Conservation (phyloP, 148 eudicot genomes). For the Vaccinium vitisidaea region DNA sequence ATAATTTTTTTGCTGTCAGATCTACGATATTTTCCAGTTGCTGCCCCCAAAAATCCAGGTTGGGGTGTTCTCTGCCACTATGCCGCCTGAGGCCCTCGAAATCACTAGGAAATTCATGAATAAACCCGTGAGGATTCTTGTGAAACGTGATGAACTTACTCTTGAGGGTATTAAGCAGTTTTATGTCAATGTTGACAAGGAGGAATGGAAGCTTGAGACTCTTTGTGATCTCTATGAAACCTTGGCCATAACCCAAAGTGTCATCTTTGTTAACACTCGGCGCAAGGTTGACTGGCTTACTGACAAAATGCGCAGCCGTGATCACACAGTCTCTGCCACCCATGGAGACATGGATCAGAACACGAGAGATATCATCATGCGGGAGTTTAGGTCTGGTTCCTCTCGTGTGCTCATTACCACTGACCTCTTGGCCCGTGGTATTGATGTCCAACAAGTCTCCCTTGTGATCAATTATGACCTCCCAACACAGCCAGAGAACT, state of each 20-base stretch:
- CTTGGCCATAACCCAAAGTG: slow-evolving; percentile 72
- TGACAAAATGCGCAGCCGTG: slow-evolving; percentile 78
- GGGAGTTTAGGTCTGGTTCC: slow-evolving; percentile 74
- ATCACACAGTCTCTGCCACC: slow-evolving; percentile 77
- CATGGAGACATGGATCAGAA: slow-evolving; percentile 91
- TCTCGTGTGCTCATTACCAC: slow-evolving; percentile 78
- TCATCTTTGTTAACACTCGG: slow-evolving; percentile 72
- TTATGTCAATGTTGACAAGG: slow-evolving; percentile 74
- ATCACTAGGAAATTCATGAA: slow-evolving; percentile 80
- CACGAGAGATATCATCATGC: slow-evolving; percentile 69
- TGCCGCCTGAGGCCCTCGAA: slow-evolving; percentile 84
- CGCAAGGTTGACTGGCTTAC: slow-evolving; percentile 83
- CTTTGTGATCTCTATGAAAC: slow-evolving; percentile 76
- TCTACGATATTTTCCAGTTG: slow-evolving; percentile 65
- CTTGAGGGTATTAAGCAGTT: slow-evolving; percentile 84
- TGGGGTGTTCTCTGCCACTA: slow-evolving; percentile 77
- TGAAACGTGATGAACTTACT: slow-evolving; percentile 78
- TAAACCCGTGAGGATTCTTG: slow-evolving; percentile 78
- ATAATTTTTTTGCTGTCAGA: slow-evolving; percentile 31
- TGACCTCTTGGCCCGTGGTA: slow-evolving; percentile 78
- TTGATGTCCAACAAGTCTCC: slow-evolving; percentile 80
- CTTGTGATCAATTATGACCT: slow-evolving; percentile 73
- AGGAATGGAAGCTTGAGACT: slow-evolving; percentile 79
- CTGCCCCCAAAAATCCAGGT: slow-evolving; percentile 75
- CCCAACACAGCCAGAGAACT: slow-evolving; percentile 77